Evolutionary conservation across 192 early-diverging fungal genomes (phyloP), one percentile per base, ranked within the genome.

Genomic region (Dispira simplex): DNA sequence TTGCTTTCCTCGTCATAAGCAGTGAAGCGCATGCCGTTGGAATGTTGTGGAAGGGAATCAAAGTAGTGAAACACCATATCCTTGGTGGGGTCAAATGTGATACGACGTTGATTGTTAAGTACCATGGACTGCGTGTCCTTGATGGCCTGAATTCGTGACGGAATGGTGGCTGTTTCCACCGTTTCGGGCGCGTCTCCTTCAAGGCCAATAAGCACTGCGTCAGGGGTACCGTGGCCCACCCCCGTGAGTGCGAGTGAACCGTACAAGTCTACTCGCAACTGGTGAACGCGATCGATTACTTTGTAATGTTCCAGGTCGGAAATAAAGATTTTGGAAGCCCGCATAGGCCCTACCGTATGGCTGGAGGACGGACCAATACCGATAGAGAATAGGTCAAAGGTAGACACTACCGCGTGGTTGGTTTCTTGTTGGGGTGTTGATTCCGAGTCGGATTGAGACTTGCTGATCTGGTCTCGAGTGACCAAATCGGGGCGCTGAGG

Each of bases 271-370:
- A 90, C 79, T 46, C 87, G 76, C 69, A 91, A 77, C 57, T 74
- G 77, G 28, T 67, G 62, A 11, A 87, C 82, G 67, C 70, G 62
- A 11, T 44, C 32, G 0, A 44, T 55, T 16, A 64, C 20, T 8
- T 73, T 64, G 62, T 85, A 83, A 26, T 82, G 73, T 59, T 83
- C 82, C 26, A 95, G 70, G 63, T 97, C 95, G 63, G 84, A 79
- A 27, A 92, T 81, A 79, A 97, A 97, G 57, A 93, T 93, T 71
- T 89, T 90, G 26, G 92, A 90, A 11, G 95, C 92, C 26, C 95
- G 83, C 95, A 97, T 97, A 14, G 95, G 95, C n/a, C 95, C 95
- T 25, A 97, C 91, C 1, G 88, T 89, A 67, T 91, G 85, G 64
- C 87, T 81, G 63, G 89, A 91, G n/a, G 87, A 89, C 3, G 95